Conservation (phyloP, 192 early-diverging fungal genomes). For the Coemansia biformis region DNA sequence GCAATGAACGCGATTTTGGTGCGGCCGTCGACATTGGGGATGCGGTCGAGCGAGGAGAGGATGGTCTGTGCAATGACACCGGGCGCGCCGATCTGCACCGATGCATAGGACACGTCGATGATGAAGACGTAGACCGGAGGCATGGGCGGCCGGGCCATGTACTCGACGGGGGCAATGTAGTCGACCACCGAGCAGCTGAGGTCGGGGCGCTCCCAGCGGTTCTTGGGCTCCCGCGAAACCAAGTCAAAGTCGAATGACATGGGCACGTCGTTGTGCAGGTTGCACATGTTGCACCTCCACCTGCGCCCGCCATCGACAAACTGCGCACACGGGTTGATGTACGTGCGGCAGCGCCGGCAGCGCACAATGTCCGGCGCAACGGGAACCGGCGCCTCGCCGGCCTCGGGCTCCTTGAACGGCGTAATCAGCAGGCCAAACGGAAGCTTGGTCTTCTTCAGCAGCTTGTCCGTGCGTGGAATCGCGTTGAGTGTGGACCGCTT, state of each 20-base stretch:
- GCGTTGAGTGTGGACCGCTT: slow-evolving; percentile 87
- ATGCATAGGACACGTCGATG: slow-evolving; percentile 89
- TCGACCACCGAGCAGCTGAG: slow-evolving; percentile 87
- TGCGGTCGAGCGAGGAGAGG: slow-evolving; percentile 70
- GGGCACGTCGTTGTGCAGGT: slow-evolving; percentile 83
- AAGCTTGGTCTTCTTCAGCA: slow-evolving; percentile 82
- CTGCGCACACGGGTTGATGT: slow-evolving; percentile 94
- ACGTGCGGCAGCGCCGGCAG: slow-evolving; percentile 90
- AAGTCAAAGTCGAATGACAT: slow-evolving; percentile 72
- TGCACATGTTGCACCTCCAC: slow-evolving; percentile 97
- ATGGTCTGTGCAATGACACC: slow-evolving; percentile 76
- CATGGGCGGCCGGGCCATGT: slow-evolving; percentile 98
- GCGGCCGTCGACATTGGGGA: slow-evolving; percentile 85
- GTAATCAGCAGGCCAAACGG: slow-evolving; percentile 88
- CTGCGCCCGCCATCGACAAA: slow-evolving; percentile 93
- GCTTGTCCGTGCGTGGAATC: slow-evolving; percentile 73
- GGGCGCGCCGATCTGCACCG: slow-evolving; percentile 80
- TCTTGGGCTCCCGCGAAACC: slow-evolving; percentile 67
- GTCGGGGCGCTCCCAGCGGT: slow-evolving; percentile 85
- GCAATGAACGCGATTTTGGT: slow-evolving; percentile 88
- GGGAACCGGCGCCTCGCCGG: slow-evolving; percentile 66
- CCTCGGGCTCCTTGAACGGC: slow-evolving; percentile 57
- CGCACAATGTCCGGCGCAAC: slow-evolving; percentile 91
- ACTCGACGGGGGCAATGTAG: slow-evolving; percentile 93
- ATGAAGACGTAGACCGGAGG: slow-evolving; percentile 90